Percentiles rank a stretch among this genome's conserved stretches.
Evolutionary conservation across 108 stramenopile species (phyloP).

Genomic region (Aurantiochytrium sp.): DNA sequence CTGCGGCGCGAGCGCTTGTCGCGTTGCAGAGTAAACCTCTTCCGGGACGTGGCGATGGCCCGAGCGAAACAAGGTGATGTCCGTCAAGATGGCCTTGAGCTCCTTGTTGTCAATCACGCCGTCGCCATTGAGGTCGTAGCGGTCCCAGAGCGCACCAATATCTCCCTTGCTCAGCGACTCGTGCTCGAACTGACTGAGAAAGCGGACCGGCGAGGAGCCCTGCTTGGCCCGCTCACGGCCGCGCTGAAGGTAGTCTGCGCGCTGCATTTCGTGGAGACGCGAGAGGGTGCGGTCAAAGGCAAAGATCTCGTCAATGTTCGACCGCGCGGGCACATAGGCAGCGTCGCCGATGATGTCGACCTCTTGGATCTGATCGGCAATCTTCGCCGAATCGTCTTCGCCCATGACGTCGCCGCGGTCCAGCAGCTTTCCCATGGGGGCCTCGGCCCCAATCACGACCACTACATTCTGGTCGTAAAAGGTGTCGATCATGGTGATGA

Average conservation of each 20-base stretch:
- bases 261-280: constrained; percentile 49
- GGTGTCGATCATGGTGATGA: constrained; percentile 93
- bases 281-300: constrained; percentile 46
- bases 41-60: constrained; percentile 13
- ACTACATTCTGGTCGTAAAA: constrained; percentile 71
- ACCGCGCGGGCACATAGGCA: constrained; percentile 5
- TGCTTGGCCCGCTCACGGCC: background rate
- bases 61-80: constrained; percentile 10
- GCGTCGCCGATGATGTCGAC: constrained; percentile 34
- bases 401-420: background rate
- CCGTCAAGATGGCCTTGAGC: background rate
- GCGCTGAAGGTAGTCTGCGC: constrained; percentile 30
- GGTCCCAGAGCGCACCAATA: background rate
- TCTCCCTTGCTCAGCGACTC: background rate
- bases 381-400: constrained; percentile 16
- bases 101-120: background rate
- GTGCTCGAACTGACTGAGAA: background rate
- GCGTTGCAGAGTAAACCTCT: background rate
- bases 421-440: constrained; percentile 33
- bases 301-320: constrained; percentile 47
- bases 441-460: constrained; percentile 27
- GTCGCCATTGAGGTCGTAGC: background rate
- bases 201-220: background rate
- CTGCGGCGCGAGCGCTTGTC: background rate
- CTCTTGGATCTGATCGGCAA: constrained; percentile 25